Base-by-base conservation (phyloP, 768 basidiomycete species). In the Daedalea quercina region DNA sequence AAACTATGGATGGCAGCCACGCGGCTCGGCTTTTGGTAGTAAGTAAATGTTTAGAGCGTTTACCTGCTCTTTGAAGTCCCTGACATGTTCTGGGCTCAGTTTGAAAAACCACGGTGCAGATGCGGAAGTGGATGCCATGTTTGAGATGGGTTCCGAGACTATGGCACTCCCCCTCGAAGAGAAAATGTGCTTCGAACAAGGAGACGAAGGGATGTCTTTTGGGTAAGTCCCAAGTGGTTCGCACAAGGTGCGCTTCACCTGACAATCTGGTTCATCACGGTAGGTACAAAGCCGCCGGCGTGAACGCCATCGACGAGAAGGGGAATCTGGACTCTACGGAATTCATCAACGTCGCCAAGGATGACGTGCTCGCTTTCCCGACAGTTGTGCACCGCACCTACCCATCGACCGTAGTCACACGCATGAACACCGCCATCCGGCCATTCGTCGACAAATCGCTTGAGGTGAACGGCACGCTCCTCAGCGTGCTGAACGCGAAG, bases 21-120 rank as follows among this genome's bases (percentile, higher is more conserved):
- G 0, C 65, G 65, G 23, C 63, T 78, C 9, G 77, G 77, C 1
- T 78, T 78, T 61, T 79, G 76, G 72, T 79, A 77, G 73, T 75
- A 56, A 61, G 75, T 72, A 4, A 31, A 11, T 4, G 11, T 11
- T 31, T 11, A 31, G n/a, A n/a, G n/a, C 28, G 4, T 6, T 31
- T 11, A 11, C 28, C n/a, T 37, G 4, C 40, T 22, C 4, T 42
- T 6, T 3, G 17, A 6, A 42, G 17, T 6, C 40, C 11, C 28
- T 31, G 28, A 31, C 28, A 4, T 31, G 11, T 11, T 31, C n/a
- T 47, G 15, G 8, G 19, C 44, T 15, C 37, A 76, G 74, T 52
- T 59, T 77, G 35, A 73, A 74, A 56, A 74, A 77, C 56, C 74
- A 77, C 51, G 73, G 68, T 1, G 66, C 66, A 6, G 69, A 73